A percentile compares a stretch with the other conserved stretches of the same genome.
These are phyloP conservation scores for Ophiostoma ulmi DNA, from an alignment of 2,329 filamentous ascomycete genomes.

Conservation along the genomic window DNA sequence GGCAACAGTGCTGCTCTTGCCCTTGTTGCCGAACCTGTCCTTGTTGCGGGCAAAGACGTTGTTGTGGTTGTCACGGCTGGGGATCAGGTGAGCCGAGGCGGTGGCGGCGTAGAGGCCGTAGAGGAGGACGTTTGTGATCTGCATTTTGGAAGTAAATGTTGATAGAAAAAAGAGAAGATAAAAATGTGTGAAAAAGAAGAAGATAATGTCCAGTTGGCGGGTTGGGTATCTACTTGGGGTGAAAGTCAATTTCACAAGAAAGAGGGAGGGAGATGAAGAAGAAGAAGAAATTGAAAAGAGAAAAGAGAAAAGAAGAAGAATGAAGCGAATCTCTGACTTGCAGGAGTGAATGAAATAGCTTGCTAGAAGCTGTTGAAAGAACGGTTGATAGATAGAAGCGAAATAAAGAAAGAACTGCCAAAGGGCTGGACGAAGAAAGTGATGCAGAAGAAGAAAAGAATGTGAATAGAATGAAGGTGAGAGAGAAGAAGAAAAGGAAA, in stretches of 20 bases:
- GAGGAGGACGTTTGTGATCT: slow-evolving; percentile 39
- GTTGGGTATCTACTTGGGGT: slow-evolving; percentile 13
- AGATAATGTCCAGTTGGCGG: slow-evolving; percentile 10
- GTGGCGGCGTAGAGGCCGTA: slow-evolving; percentile 44
- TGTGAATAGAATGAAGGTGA: slow-evolving; percentile 9
- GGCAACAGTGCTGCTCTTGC: background rate
- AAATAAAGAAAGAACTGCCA: slow-evolving; percentile 7
- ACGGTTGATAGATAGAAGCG: slow-evolving; percentile 22
- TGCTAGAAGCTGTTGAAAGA: slow-evolving; percentile 23
- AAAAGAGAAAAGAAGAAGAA: slow-evolving; percentile 25
- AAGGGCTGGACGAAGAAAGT: slow-evolving; percentile 18
- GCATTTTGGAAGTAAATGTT: slow-evolving; percentile 41
- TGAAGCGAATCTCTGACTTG: slow-evolving; percentile 27
- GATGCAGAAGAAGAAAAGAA: slow-evolving; percentile 7
- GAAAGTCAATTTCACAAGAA: slow-evolving; percentile 17
- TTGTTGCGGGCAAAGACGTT: slow-evolving; percentile 31
- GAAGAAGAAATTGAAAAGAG: background rate
- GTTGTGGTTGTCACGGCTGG: slow-evolving; percentile 36
- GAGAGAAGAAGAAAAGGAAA: background rate
- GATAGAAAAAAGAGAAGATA: background rate
- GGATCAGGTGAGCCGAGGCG: slow-evolving; percentile 39
- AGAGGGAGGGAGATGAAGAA: background rate
- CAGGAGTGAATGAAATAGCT: slow-evolving; percentile 28
- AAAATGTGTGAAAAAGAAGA: background rate
- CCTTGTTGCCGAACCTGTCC: slow-evolving; percentile 12